Base-by-base conservation (phyloP, 192 early-diverging fungal species). In the Rhizophagus clarus region DNA sequence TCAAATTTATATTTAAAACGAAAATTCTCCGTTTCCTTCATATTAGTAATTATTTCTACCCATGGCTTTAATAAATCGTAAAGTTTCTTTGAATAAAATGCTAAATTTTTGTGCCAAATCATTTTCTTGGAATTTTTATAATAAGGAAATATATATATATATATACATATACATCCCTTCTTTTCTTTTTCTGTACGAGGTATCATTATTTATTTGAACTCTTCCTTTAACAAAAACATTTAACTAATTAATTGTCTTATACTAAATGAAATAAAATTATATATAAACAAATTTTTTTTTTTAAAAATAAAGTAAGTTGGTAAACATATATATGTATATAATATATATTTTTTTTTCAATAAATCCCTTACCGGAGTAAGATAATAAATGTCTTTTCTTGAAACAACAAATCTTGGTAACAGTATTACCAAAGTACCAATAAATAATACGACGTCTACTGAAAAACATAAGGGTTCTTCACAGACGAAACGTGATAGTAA, bases 41-140 rank as follows among this genome's bases (percentile, higher is more conserved):
- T 56, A 22, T 56, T 56, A 56, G 20, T 22, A 56, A 56, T 20
- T 56, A 17, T 56, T 56, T 22, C 20, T 56, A 56, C 51, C 51
- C 20, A 56, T 56, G 20, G 17, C 17, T 56, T 22, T 56, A 56
- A 45, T 45, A 45, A 20, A 56, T 56, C 51, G 20, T 22, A 56
- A 56, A 56, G 51, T 56, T 56, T 56, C 51, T 17, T 56, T 22
- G 15, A 1, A 22, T 45, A 56, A 56, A 56, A 56, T 56, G 51
- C 51, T 56, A 56, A 56, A 56, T 45, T 51, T 49, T 56, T 56
- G 51, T 22, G 17, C 51, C 51, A 56, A 56, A 56, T 56, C 51
- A 56, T 56, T 56, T 56, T 56, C 51, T 56, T 56, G 51, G 51
- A 56, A 56, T 56, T 56, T 51, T 56, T 56, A 56, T 56, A 56